Evolutionary conservation across 2,329 filamentous ascomycete genomes (phyloP), one percentile per base, ranked within the genome.

Genomic region (Diplodia seriata): DNA sequence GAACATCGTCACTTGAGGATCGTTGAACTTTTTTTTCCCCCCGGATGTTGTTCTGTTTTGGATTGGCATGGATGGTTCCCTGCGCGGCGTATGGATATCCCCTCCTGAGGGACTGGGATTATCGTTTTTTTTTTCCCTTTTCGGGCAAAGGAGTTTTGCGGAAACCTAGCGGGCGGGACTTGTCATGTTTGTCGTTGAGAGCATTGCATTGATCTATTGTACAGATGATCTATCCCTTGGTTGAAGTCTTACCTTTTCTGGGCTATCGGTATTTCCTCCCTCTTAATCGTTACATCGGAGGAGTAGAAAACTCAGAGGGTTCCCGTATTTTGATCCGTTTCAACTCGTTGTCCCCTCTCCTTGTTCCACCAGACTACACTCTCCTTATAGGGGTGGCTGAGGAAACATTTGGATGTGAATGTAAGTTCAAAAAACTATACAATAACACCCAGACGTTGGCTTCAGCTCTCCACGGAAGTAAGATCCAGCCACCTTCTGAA

Each of bases 171-270:
- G 33, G 36, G 68, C 64, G 33, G 36, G 12, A 15, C 33, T 53
- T 31, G 26, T 47, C 33, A 57, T 29, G 55, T 31, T 50, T 40
- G 49, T 56, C 36, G 49, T 57, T 51, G 38, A 33, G 51, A 50
- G 51, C 26, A 26, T 66, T 62, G 26, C 49, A 62, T 50, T 31
- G 74, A 71, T 71, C 14, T 62, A 49, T 62, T 76, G 73, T 77
- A 78, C 74, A 77, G 71, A 50, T 75, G 74, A 29, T 38, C 31
- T 49, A 63, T 53, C 7, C 23, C 29, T 26, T 23, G 15, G 5
- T 59, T 18, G 18, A 43, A 66, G 68, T 70, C 71, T 72, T 71
- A 74, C 47, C n/a, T n/a, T 43, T n/a, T 23, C 4, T 12, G 23
- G n/a, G 43, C 43, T 8, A 20, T 43, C 57, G 23, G n/a, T 9